Conservation (phyloP, 371 early-diverging fungal species). For the Blakeslea trispora region DNA sequence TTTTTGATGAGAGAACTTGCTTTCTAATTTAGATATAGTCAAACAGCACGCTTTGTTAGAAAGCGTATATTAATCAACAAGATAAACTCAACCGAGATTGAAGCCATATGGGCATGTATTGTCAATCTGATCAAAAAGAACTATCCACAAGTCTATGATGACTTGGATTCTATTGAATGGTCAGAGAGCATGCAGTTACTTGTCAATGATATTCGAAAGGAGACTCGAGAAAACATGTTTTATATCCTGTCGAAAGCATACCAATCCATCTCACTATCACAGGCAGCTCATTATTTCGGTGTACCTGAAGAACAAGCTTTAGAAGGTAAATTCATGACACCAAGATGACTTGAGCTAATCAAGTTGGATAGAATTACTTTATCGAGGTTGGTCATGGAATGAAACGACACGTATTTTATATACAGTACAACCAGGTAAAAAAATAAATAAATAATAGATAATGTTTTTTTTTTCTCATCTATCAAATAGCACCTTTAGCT, state of each 20-base stretch:
- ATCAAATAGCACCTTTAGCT: neutral
- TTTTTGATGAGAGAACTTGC: neutral
- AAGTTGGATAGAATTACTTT: slow-evolving; percentile 7
- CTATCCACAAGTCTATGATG: slow-evolving; percentile 25
- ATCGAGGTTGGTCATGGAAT: slow-evolving; percentile 23
- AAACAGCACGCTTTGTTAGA: slow-evolving; percentile 31
- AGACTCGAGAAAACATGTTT: slow-evolving; percentile 19
- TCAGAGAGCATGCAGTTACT: slow-evolving; percentile 22
- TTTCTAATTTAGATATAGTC: slow-evolving; percentile 17
- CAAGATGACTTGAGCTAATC: neutral
- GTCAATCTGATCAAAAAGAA: slow-evolving; percentile 21
- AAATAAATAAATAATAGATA: slow-evolving; percentile 3
- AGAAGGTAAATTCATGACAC: too few relatives aligned
- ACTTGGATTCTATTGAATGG: slow-evolving; percentile 27
- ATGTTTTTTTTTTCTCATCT: neutral
- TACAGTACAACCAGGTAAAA: slow-evolving; percentile 22
- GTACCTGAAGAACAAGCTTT: slow-evolving; percentile 22
- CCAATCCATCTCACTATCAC: slow-evolving; percentile 22
- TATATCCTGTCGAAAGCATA: slow-evolving; percentile 25
- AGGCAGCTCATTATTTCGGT: slow-evolving; percentile 31
- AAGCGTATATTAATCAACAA: slow-evolving; percentile 24
- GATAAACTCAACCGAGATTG: slow-evolving; percentile 19
- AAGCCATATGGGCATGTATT: slow-evolving; percentile 30
- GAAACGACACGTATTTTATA: slow-evolving; percentile 11
- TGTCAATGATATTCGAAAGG: slow-evolving; percentile 15